Evolutionary conservation across 1,139 yeast species (phyloP), one percentile per base, ranked within the genome.

Genomic region (Spencermartinsiella ligniputridi): DNA sequence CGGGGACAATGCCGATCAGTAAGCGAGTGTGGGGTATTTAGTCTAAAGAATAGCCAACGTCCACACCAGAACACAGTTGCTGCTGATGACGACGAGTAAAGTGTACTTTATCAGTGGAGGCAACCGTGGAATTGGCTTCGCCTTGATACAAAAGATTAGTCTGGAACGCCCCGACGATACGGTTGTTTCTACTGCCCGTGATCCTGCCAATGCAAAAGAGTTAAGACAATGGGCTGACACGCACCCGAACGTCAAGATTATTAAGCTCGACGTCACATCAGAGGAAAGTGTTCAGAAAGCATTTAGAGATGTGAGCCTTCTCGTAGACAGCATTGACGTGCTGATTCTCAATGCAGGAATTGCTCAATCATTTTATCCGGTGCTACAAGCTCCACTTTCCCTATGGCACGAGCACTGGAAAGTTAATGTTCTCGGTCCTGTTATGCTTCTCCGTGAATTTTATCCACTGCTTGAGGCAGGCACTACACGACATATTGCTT

Each of bases 311-410:
- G 64, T 67, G 15, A n/a, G 25, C 3, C 34, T 36, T 22, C 16
- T 44, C 22, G 39, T 29, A n/a, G 45, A 39, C n/a, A 39, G 41
- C 20, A 68, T 76, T 43, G 81, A 76, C 55, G 72, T 75, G 22
- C 74, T 75, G 45, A 75, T 75, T 40, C 76, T 78, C 48, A 76
- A 75, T 54, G 79, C 80, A 12, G 80, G 79, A 21, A 42, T 50
- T 13, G 42, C 45, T 1, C 44, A 42, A 18, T 47, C 48, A 3
- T 37, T 37, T 13, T 35, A 37, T 17, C 32, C 45, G 3, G 48
- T 46, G 11, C 29, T 45, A 11, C 45, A 47, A 3, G 36, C 42
- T n/a, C 41, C 51, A 5, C 39, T 49, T 3, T 55, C 72, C 44
- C 68, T 64, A 25, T 67, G 54, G 55, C 19, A 48, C 3, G 41